Evolutionary conservation across 495 filamentous ascomycete species (phyloP).

Genomic region (Thermothielavioides terrestris): DNA sequence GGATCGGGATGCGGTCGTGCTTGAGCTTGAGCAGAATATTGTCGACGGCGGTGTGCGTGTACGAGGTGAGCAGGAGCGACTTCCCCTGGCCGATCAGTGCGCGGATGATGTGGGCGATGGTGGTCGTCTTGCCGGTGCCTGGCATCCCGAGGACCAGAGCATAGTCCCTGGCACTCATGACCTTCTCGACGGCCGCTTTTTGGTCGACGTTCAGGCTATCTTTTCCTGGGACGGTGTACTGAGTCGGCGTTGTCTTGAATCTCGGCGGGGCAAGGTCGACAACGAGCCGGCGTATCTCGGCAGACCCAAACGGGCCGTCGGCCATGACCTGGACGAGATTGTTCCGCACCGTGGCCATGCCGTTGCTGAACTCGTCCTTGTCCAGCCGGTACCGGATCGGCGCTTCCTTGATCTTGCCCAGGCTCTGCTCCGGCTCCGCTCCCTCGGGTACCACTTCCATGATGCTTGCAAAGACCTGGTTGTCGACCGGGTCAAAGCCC

Average conservation of each 20-base stretch:
- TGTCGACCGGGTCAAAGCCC: slow-evolving; percentile 63
- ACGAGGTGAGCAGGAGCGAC: slow-evolving; percentile 85
- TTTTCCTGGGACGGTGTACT: slow-evolving; percentile 47
- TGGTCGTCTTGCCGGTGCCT: slow-evolving; percentile 95
- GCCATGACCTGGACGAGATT: slow-evolving; percentile 91
- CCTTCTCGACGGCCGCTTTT: slow-evolving; percentile 74
- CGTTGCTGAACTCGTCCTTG: slow-evolving; percentile 97
- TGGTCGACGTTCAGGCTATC: slow-evolving; percentile 78
- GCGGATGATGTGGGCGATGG: slow-evolving; percentile 93
- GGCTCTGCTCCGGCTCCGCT: slow-evolving; percentile 36
- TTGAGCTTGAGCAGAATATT: slow-evolving; percentile 92
- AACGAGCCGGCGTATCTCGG: slow-evolving; percentile 65
- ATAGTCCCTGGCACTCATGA: slow-evolving; percentile 91
- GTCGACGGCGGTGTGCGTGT: slow-evolving; percentile 95
- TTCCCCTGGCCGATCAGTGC: slow-evolving; percentile 84
- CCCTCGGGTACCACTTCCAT: slow-evolving; percentile 70
- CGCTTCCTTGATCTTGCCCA: slow-evolving; percentile 40
- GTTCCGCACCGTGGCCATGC: slow-evolving; percentile 89
- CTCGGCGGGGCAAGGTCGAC: slow-evolving; percentile 61
- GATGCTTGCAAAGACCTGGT: slow-evolving; percentile 83
- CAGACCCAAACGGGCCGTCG: slow-evolving; percentile 60
- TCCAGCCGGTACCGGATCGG: slow-evolving; percentile 74
- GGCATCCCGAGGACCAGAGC: slow-evolving; percentile 96
- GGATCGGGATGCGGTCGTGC: slow-evolving; percentile 64
- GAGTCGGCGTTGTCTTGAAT: slow-evolving; percentile 58